Base-by-base conservation (phyloP, 202 grass and related monocot genomes). In the Elaeis oleifera region DNA sequence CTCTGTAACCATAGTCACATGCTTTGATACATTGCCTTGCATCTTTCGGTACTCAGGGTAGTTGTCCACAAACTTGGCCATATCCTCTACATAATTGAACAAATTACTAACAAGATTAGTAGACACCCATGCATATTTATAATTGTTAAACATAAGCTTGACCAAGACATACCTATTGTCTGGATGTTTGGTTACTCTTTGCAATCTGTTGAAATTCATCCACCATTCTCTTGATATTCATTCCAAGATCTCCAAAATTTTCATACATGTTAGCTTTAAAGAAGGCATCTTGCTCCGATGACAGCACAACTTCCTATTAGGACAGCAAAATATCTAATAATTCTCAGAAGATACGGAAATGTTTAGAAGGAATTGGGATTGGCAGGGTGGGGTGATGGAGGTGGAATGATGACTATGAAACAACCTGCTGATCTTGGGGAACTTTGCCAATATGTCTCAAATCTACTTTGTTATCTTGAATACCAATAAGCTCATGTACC, bases 211-310 rank as follows among this genome's bases (percentile, higher is more conserved):
- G 92, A 61, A 97, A 97, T 68, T 97, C 92, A 86, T 92, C 88
- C 36, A 97, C 88, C 92, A 97, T 97, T 79, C 84, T 89, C 81
- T 97, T 97, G 53, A 97, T 88, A 76, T 97, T 97, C 92, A 97
- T 97, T 73, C 92, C 92, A 26, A 97, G 82, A 79, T 97, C 92
- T 49, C 92, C 92, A 84, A 97, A 97, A 69, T 97, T 91, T 53
- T 97, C 88, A 20, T 85, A 86, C 77, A 97, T 89, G 63, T 97
- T 92, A 49, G 68, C 70, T 68, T 79, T 89, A 65, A 84, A 97
- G 70, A 97, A 97, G 48, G 83, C 80, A 63, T 97, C 92, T 71
- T 92, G 92, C 60, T 90, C 69, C 16, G 92, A 80, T 72, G 92
- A 97, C 20, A 97, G 69, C 76, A 97, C 92, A 53, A 97, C 88